A percentile compares a stretch with the other conserved stretches of the same genome.
These are phyloP conservation scores for Hansenula anomala DNA, from an alignment of 1,139 yeast species.

Conservation along the genomic window DNA sequence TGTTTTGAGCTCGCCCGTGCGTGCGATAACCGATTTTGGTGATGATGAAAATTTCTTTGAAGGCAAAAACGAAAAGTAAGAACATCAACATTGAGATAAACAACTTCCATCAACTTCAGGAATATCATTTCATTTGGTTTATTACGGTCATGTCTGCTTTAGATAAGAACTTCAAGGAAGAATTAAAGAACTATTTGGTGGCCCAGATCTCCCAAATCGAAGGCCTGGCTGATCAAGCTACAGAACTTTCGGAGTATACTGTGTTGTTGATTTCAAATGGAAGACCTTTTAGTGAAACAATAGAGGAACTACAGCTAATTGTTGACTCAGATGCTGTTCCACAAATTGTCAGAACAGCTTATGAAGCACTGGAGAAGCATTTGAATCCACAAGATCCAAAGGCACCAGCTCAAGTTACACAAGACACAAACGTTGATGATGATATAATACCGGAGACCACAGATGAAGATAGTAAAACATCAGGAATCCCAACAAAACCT, in stretches of 20 bases:
- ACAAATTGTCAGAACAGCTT: slow-evolving; percentile 43
- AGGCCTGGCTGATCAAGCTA: slow-evolving; percentile 58
- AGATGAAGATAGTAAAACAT: neutral
- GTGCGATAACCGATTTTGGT: no score
- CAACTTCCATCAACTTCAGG: no score
- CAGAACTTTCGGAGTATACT: slow-evolving; percentile 77
- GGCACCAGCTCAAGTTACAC: slow-evolving; percentile 3
- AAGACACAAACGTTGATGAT: no score
- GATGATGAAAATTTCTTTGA: slow-evolving; percentile 1
- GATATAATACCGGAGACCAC: neutral
- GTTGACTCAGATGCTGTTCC: slow-evolving; percentile 61
- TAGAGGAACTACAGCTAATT: slow-evolving; percentile 57
- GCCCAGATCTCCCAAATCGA: slow-evolving; percentile 28
- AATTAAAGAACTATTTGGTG: slow-evolving; percentile 29
- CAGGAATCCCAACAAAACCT: slow-evolving; percentile 18
- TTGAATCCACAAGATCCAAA: slow-evolving; percentile 13
- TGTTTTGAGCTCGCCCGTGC: no score
- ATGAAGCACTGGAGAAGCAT: slow-evolving; percentile 47
- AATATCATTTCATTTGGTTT: no score
- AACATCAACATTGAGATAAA: no score
- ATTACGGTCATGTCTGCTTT: slow-evolving; percentile 21
- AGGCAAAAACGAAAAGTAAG: slow-evolving; percentile 5
- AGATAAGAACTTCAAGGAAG: slow-evolving; percentile 25
- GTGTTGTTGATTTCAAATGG: slow-evolving; percentile 69
- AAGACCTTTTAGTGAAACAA: slow-evolving; percentile 60